Percentiles rank a stretch among this genome's conserved stretches.
These are phyloP conservation scores for Phytophthora pisi DNA, from an alignment of 352 stramenopile genomes.

Conservation along the genomic window DNA sequence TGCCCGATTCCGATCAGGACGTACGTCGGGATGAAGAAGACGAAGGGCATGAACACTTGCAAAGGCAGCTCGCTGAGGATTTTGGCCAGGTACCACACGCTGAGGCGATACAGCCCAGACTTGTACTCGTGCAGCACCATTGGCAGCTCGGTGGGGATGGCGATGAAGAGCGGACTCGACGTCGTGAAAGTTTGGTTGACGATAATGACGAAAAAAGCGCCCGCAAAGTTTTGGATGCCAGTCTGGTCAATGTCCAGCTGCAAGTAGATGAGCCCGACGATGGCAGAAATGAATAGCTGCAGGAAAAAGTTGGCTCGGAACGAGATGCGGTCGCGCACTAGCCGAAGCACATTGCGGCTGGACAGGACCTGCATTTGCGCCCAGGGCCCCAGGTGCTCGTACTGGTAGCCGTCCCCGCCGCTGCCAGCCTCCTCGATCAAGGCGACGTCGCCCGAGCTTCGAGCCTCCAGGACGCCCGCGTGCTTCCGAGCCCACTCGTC, in stretches of 20 bases:
- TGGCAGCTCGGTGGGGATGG: conserved; percentile 35
- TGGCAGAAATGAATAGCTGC: conserved; percentile 41
- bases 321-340: conserved; percentile 37
- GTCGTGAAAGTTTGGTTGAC: conserved; percentile 48
- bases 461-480: not conserved
- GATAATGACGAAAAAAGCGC: conserved; percentile 51
- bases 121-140: conserved; percentile 57
- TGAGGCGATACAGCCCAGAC: conserved; percentile 42
- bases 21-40: conserved; percentile 46
- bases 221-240: conserved; percentile 49
- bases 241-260: conserved; percentile 46
- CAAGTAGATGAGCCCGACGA: conserved; percentile 56
- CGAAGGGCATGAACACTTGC: conserved; percentile 48
- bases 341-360: conserved; percentile 38
- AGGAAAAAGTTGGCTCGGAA: conserved; percentile 30
- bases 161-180: conserved; percentile 27
- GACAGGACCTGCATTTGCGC: conserved; percentile 40
- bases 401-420: conserved; percentile 8
- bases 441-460: conserved; percentile 1
- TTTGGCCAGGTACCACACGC: conserved; percentile 52
- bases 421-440: conserved; percentile 1
- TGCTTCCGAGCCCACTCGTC: conserved; percentile 20
- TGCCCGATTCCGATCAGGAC: conserved; percentile 52
- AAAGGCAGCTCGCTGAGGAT: conserved; percentile 57
- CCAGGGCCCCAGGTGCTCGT: conserved; percentile 20